A percentile compares a stretch with the other conserved stretches of the same genome.
These are phyloP conservation scores for Rhizophlyctis rosea DNA, from an alignment of 192 early-diverging fungal genomes.

Conservation along the genomic window DNA sequence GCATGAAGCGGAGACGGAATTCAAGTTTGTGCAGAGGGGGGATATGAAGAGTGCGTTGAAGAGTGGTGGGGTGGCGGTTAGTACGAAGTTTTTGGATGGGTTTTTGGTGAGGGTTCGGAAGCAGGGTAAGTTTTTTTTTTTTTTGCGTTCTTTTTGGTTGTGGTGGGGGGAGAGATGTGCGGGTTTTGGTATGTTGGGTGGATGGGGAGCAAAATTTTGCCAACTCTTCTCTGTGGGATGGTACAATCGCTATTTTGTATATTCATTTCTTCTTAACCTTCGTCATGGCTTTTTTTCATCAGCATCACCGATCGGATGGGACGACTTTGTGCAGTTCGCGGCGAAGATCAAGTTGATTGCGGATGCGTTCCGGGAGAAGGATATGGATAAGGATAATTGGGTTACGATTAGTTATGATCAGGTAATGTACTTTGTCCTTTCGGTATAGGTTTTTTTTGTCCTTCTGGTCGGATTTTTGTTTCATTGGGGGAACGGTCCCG, in stretches of 20 bases:
- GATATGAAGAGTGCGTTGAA: constrained; percentile 18
- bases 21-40: constrained; percentile 11
- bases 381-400: constrained; percentile 5
- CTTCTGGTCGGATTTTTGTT: too few species aligned
- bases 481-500: too few species aligned
- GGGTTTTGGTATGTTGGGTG: too few species aligned
- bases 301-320: constrained; percentile 23
- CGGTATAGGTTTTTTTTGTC: too few species aligned
- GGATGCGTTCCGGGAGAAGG: constrained; percentile 16
- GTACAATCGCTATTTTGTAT: too few species aligned
- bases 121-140: neutral
- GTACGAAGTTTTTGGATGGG: constrained; percentile 11
- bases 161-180: too few species aligned
- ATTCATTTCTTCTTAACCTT: neutral
- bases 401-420: constrained; percentile 6
- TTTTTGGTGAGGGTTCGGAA: constrained; percentile 2
- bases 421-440: too few species aligned
- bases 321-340: constrained; percentile 22
- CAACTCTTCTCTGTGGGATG: too few species aligned
- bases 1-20: constrained; percentile 18
- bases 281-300: neutral
- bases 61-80: constrained; percentile 8
- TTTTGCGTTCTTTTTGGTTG: neutral
- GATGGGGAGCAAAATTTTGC: too few species aligned
- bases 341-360: constrained; percentile 14